Base-by-base conservation (phyloP, 176 grass and related monocot species). In the Ensete ventricosum region DNA sequence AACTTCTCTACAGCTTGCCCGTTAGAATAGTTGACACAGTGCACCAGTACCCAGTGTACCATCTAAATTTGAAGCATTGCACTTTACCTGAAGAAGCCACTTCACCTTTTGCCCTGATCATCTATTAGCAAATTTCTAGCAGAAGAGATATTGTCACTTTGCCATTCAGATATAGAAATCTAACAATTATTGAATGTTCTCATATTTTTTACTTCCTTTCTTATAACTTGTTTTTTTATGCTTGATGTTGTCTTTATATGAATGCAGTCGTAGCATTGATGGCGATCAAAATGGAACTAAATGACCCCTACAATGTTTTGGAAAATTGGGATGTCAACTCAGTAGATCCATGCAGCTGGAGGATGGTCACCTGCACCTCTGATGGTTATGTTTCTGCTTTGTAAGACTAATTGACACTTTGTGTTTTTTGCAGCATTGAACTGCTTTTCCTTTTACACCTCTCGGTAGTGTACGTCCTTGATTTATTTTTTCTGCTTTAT, bases 281-380 rank as follows among this genome's bases (percentile, higher is more conserved):
- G 77, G 81, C 73, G 12, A 69, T 96, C 82, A 96, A 67, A 74
- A 74, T 76, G 77, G 79, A 83, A 76, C 71, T 96, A 13, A 43
- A 53, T 2, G 89, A 96, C 49, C 85, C 87, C 12, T 63, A 78
- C n/a, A 77, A 81, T 11, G 74, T 88, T 55, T 83, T 96, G 60
- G 51, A 71, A 34, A 87, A 83, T 86, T 96, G 92, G 92, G 79
- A 84, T 69, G 62, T 72, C 76, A 78, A 49, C 66, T 88, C 83
- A 34, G 89, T 83, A 50, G 77, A 88, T 26, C 89, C 89, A n/a
- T 96, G 93, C 79, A 57, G 26, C 72, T 96, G 93, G 87, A 79
- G 55, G 34, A 81, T 90, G 85, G 83, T 96, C 59, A 83, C 72
- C 62, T 96, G 90, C 79, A 58, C 84, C 27, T 17, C 73, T n/a